Evolutionary conservation across 345 rosid genomes (phyloP).

Genomic region (Murraya koenigii): DNA sequence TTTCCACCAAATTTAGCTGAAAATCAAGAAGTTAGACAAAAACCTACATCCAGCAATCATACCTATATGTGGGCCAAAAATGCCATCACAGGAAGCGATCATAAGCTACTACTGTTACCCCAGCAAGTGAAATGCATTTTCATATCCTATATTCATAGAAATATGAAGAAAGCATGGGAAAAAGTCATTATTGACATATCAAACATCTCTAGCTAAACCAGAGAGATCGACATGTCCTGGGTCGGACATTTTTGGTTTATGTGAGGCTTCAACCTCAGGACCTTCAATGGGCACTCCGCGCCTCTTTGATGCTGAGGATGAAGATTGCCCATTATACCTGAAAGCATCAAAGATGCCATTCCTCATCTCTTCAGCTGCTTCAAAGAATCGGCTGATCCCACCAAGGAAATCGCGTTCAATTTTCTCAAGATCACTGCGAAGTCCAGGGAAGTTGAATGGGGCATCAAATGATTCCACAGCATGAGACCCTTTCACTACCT

Average conservation of each 20-base stretch:
- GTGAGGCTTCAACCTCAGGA: constrained; percentile 31
- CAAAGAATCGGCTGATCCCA: constrained; percentile 57
- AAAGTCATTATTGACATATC: neutral
- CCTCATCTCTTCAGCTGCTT: constrained; percentile 70
- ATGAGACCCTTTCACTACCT: constrained; percentile 38
- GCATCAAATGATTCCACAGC: constrained; percentile 27
- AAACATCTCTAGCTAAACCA: constrained; percentile 64
- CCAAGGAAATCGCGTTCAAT: constrained; percentile 59
- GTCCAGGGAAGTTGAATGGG: constrained; percentile 67
- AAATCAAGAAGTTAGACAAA: too few relatives aligned
- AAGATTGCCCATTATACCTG: constrained; percentile 29
- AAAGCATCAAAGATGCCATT: constrained; percentile 53
- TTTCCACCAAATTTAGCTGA: too few relatives aligned
- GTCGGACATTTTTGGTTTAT: constrained; percentile 21
- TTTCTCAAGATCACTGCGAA: constrained; percentile 60
- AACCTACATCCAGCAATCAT: neutral
- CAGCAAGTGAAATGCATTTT: neutral
- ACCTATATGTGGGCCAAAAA: neutral
- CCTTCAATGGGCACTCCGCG: constrained; percentile 53
- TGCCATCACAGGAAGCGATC: too few relatives aligned
- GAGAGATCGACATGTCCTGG: constrained; percentile 52
- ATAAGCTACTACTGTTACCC: neutral
- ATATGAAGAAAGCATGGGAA: neutral
- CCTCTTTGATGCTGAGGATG: constrained; percentile 35
- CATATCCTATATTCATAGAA: neutral